phyloP scores from a whole-genome alignment of 139 green algal genomes.

The Dunaliella primolecta region DNA sequence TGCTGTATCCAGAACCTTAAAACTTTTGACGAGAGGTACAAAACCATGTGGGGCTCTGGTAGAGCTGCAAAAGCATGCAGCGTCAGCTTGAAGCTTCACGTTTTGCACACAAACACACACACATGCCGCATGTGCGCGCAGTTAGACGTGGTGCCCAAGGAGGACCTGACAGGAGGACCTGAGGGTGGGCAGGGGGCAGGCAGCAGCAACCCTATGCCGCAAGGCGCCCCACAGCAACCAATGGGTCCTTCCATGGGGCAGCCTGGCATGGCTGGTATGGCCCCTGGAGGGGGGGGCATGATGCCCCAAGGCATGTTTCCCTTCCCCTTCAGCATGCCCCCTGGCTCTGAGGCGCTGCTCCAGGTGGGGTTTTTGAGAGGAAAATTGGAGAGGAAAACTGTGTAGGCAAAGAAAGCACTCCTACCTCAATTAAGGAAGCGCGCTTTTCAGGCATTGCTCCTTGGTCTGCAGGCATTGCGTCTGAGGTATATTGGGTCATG shows the following conservation, averaged over 20 bases:
- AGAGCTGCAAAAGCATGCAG: no score
- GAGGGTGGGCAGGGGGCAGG: neutral
- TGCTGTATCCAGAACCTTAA: no score
- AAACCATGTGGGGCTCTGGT: no score
- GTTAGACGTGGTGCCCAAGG: conserved; percentile 87
- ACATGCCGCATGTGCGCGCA: conserved; percentile 7
- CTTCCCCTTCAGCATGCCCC: neutral
- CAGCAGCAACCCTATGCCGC: neutral
- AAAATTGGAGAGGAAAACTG: no score
- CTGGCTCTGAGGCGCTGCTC: neutral
- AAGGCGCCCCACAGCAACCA: neutral
- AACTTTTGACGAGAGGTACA: no score
- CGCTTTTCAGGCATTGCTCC: no score
- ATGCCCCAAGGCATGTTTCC: neutral
- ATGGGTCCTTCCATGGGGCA: neutral
- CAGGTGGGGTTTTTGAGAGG: no score
- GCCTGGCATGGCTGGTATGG: neutral
- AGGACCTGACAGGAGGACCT: conserved; percentile 53
- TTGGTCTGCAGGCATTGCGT: no score
- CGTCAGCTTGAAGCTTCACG: no score
- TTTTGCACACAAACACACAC: neutral
- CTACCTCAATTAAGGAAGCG: no score
- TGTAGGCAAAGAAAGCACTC: no score
- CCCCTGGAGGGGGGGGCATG: neutral
- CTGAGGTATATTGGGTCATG: no score